Evolutionary conservation across 345 rosid species (phyloP).

Genomic region (Euphorbia tirucalli): DNA sequence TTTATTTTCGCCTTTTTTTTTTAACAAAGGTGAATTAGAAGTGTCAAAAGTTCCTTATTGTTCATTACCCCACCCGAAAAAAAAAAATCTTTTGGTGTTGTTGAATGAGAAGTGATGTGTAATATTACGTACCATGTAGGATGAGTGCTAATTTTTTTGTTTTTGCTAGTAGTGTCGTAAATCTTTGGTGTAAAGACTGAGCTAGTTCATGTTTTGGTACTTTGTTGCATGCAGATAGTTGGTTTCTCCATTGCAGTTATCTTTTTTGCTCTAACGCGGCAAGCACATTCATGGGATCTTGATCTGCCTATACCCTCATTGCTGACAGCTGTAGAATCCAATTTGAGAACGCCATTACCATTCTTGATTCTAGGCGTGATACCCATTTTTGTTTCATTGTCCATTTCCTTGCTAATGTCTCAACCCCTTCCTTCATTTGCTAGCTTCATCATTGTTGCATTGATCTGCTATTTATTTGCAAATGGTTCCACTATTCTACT

Average conservation of each 20-base stretch:
- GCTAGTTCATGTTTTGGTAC: constrained; percentile 9
- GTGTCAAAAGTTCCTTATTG: not conserved
- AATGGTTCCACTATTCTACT: constrained; percentile 61
- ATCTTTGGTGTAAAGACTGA: not conserved
- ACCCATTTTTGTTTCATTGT: constrained; percentile 56
- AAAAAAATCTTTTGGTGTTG: not conserved
- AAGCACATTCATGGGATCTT: constrained; percentile 70
- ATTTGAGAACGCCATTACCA: constrained; percentile 76
- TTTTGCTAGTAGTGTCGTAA: constrained; percentile 1
- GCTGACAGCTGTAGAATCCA: constrained; percentile 69
- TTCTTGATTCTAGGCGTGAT: constrained; percentile 51
- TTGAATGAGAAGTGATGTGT: not conserved
- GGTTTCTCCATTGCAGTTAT: constrained; percentile 56
- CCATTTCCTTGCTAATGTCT: constrained; percentile 57
- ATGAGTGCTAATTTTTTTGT: not conserved
- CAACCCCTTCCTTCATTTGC: constrained; percentile 68
- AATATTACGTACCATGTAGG: not conserved
- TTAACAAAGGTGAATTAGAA: not conserved
- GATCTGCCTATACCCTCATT: constrained; percentile 66
- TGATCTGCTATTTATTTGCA: constrained; percentile 69
- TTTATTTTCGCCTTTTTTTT: not conserved
- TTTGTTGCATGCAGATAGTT: constrained; percentile 55
- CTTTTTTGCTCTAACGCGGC: constrained; percentile 80
- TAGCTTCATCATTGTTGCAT: constrained; percentile 59
- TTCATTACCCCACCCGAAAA: not conserved